Conservation (phyloP, 2,329 filamentous ascomycete genomes). For the Neonectria faginata region DNA sequence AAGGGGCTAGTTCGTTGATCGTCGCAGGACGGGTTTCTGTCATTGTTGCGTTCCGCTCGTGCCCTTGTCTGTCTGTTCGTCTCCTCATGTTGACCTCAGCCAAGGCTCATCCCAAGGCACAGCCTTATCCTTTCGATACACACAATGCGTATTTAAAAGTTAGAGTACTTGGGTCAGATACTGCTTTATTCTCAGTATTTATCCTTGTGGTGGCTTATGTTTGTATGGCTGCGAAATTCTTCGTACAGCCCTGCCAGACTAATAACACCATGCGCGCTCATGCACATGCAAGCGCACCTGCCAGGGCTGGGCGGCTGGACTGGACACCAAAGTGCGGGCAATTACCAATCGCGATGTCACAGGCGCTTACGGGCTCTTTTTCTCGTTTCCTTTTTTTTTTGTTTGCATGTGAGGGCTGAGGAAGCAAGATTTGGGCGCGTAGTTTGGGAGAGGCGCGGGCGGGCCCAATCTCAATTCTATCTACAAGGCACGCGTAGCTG, state of each 20-base stretch:
- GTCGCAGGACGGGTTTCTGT: slow-evolving; percentile 20
- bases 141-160: too few species aligned
- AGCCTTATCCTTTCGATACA: background rate
- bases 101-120: slow-evolving; percentile 12
- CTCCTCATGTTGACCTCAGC: slow-evolving; percentile 3
- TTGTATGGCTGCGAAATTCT: too few species aligned
- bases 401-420: slow-evolving; percentile 5
- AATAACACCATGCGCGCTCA: slow-evolving; percentile 13
- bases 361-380: background rate
- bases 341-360: slow-evolving; percentile 10
- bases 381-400: background rate
- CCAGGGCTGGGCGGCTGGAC: slow-evolving; percentile 15
- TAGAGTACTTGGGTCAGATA: too few species aligned
- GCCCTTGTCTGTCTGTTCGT: background rate
- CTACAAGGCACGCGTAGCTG: slow-evolving; percentile 21
- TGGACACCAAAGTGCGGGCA: background rate
- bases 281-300: slow-evolving; percentile 20
- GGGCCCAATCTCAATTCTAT: slow-evolving; percentile 22
- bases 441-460: slow-evolving; percentile 8
- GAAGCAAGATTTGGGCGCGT: background rate
- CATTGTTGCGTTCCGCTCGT: slow-evolving; percentile 6
- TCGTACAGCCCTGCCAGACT: background rate
- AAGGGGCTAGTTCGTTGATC: background rate
- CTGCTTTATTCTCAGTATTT: too few species aligned
- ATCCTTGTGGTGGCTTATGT: too few species aligned